Conservation (phyloP, 371 early-diverging fungal genomes). For the Circinella minor region DNA sequence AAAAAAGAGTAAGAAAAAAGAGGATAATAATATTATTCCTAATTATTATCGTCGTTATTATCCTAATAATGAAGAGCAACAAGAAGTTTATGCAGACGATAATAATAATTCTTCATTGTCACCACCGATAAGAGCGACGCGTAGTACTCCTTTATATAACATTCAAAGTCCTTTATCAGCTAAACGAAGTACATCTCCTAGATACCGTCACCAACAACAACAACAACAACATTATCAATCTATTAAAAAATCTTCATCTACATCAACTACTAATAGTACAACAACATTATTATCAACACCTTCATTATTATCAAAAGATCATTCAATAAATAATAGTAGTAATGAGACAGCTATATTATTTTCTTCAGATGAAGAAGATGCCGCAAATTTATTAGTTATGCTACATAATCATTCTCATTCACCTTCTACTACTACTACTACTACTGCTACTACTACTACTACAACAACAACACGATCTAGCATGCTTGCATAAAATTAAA, state of each 20-base stretch:
- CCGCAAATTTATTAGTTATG: slow-evolving; percentile 51
- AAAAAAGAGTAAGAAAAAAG: slow-evolving; percentile 10
- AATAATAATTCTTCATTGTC: not conserved
- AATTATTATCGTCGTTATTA: slow-evolving; percentile 36
- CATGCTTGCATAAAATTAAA: slow-evolving; percentile 8
- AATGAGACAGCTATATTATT: slow-evolving; percentile 5
- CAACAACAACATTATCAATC: not conserved
- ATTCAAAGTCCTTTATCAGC: slow-evolving; percentile 34
- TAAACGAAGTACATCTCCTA: slow-evolving; percentile 44
- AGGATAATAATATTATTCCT: slow-evolving; percentile 6
- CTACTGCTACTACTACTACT: not conserved
- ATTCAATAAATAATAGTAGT: not conserved
- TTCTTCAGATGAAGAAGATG: slow-evolving; percentile 43
- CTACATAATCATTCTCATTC: slow-evolving; percentile 31
- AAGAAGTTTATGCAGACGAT: not conserved
- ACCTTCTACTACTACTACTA: not conserved
- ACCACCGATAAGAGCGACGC: slow-evolving; percentile 8
- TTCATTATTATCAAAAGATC: not conserved
- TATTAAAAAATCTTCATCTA: slow-evolving; percentile 7
- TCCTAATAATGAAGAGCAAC: slow-evolving; percentile 7
- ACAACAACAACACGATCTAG: not conserved
- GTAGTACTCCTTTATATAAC: slow-evolving; percentile 8
- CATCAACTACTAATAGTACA: not conserved
- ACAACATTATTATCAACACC: not conserved
- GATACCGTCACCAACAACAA: slow-evolving; percentile 3